Evolutionary conservation across 768 basidiomycete genomes (phyloP).

Genomic region (Clitopilus hobsonii): DNA sequence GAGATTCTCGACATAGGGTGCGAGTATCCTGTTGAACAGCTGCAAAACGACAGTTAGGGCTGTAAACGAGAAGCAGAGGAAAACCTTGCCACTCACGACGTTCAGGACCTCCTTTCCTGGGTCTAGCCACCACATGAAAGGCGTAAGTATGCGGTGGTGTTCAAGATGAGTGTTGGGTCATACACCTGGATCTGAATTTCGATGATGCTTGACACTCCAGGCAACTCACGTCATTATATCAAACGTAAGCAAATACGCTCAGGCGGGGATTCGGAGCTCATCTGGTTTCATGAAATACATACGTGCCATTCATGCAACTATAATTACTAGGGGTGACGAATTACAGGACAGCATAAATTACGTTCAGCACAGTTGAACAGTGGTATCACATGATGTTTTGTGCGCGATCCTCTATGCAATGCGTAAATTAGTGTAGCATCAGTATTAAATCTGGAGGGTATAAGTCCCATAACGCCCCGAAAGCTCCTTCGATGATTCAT

Average conservation of each 20-base stretch:
- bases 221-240: not conserved
- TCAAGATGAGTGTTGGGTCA: not conserved
- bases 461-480: not conserved
- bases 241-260: not conserved
- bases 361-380: not conserved
- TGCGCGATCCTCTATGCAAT: not conserved
- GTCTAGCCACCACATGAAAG: conserved; percentile 79
- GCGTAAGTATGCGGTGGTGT: not conserved
- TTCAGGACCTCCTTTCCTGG: conserved; percentile 83
- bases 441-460: conserved; percentile 2
- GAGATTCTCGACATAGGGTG: conserved; percentile 94
- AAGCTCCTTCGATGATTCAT: too few species aligned
- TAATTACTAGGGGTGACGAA: not conserved
- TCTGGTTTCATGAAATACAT: not conserved
- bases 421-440: conserved; percentile 1
- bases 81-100: conserved; percentile 45
- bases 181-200: not conserved
- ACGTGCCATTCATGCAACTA: not conserved
- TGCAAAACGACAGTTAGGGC: conserved; percentile 1
- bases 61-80: not conserved
- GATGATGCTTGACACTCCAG: not conserved
- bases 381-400: not conserved
- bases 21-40: conserved; percentile 89
- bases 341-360: not conserved
- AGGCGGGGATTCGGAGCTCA: not conserved